These are phyloP conservation scores for Penicillium sp. DNA, from an alignment of 2,329 filamentous ascomycete species.

Conservation along the genomic window DNA sequence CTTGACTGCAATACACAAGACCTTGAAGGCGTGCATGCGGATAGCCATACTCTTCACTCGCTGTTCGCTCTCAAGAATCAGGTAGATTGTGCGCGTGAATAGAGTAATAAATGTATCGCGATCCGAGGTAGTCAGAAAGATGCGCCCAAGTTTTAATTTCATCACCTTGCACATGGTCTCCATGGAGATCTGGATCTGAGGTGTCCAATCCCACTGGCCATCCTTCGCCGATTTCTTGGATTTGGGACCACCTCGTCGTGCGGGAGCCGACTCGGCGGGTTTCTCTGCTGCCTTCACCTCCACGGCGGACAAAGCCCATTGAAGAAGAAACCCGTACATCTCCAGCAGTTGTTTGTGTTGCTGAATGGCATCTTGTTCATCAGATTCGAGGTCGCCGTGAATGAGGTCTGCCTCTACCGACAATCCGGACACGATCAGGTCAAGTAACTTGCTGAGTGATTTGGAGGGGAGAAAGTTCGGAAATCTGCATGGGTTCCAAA, in stretches of 20 bases:
- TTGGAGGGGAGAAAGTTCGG: conserved; percentile 74
- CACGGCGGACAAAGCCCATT: conserved; percentile 93
- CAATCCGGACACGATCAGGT: conserved; percentile 81
- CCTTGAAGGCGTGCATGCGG: conserved; percentile 95
- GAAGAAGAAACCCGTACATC: conserved; percentile 87
- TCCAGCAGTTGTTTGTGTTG: conserved; percentile 91
- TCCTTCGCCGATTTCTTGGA: conserved; percentile 72
- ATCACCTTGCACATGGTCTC: conserved; percentile 96
- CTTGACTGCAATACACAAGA: conserved; percentile 93
- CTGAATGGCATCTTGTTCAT: conserved; percentile 82
- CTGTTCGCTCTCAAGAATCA: conserved; percentile 90
- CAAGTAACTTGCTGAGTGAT: conserved; percentile 87
- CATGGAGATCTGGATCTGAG: conserved; percentile 81
- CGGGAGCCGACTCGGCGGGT: conserved; percentile 67
- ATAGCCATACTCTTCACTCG: conserved; percentile 85
- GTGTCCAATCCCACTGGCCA: conserved; percentile 80
- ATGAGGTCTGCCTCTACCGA: conserved; percentile 82
- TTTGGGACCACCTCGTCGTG: conserved; percentile 71
- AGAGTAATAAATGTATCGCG: conserved; percentile 91
- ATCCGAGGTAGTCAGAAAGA: conserved; percentile 95
- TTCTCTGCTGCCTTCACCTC: conserved; percentile 93
- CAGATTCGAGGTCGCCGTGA: conserved; percentile 80
- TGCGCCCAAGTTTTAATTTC: conserved; percentile 84
- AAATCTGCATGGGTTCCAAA: conserved; percentile 69
- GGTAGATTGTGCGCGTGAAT: conserved; percentile 88